Conservation (phyloP, 225 moss, liverwort and hornwort genomes). For the Bryum argenteum region DNA sequence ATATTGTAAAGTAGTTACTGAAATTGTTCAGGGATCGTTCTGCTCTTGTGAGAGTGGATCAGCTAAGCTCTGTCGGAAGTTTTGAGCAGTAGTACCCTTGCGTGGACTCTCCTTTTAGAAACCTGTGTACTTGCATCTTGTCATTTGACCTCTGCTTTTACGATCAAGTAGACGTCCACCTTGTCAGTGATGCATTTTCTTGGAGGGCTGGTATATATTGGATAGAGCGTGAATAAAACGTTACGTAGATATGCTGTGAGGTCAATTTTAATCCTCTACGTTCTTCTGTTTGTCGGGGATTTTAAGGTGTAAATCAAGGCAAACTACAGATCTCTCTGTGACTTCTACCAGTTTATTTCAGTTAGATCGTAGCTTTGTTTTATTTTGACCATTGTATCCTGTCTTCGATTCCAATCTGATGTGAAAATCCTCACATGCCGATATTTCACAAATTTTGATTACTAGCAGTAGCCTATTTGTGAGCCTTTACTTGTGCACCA, state of each 20-base stretch:
- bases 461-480: too few species aligned
- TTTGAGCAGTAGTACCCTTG: conserved; percentile 10
- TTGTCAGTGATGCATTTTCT: conserved; percentile 19
- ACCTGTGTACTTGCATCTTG: conserved; percentile 9
- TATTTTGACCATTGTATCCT: too few species aligned
- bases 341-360: too few species aligned
- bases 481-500: too few species aligned
- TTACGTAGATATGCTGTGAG: not conserved
- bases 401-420: too few species aligned
- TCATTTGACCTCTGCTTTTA: conserved; percentile 15
- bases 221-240: conserved; percentile 24
- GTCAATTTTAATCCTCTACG: not conserved
- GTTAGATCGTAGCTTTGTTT: too few species aligned
- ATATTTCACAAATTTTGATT: too few species aligned
- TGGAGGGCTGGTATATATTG: conserved; percentile 27
- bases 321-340: too few species aligned
- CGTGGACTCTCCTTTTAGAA: conserved; percentile 18
- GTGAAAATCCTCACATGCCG: too few species aligned
- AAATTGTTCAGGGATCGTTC: conserved; percentile 7
- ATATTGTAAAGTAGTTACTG: conserved; percentile 30
- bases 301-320: too few species aligned
- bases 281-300: too few species aligned
- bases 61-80: conserved; percentile 5
- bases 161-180: conserved; percentile 1
- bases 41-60: not conserved